Base-by-base conservation (phyloP, 441 rosid genomes). In the Mallotus japonicus region DNA sequence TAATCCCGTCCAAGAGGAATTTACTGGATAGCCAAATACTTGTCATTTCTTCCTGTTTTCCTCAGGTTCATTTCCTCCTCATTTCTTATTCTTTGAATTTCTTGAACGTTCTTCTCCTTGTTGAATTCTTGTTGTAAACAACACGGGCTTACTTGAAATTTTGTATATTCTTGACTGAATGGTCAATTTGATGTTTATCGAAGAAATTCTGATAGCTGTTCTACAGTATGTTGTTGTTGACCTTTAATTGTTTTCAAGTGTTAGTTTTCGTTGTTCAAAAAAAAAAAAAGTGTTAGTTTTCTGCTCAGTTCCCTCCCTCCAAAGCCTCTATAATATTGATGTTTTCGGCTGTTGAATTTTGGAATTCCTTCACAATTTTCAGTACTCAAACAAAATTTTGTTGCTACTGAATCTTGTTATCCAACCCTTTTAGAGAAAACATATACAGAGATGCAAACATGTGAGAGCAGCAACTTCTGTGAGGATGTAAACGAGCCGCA, bases 401-500 rank as follows among this genome's bases (percentile, higher is more conserved):
- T 16, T 53, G 6, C 4, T 16, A 28, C 37, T 69, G 50, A 60
- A 55, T 71, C 22, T 61, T 22, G 8, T n/a, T 12, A 13, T 69
- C 20, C 51, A 37, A 55, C 11, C 10, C 24, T 44, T 49, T 49
- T 13, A 49, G 5, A 16, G 3, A 16, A 13, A 61, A 24, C 2
- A 24, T 0, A 24, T 24, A 24, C 28, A 40, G 56, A 56, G 61
- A 79, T 79, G 84, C 44, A 77, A 57, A 61, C 72, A 10, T 72
- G 62, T 46, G 80, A 74, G 32, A 54, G 67, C 37, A 76, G 84
- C 66, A 80, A 83, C 67, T 83, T 81, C 69, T 62, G 73, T 34
- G 86, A 80, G 81, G 74, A 81, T 37, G 78, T 79, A 20, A 73
- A 79, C 0, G 84, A 83, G 76, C 72, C 83, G 8, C 77, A 75